phyloP scores from a whole-genome alignment of 164 flowering plant genomes.

The Nymphaea thermarum region DNA sequence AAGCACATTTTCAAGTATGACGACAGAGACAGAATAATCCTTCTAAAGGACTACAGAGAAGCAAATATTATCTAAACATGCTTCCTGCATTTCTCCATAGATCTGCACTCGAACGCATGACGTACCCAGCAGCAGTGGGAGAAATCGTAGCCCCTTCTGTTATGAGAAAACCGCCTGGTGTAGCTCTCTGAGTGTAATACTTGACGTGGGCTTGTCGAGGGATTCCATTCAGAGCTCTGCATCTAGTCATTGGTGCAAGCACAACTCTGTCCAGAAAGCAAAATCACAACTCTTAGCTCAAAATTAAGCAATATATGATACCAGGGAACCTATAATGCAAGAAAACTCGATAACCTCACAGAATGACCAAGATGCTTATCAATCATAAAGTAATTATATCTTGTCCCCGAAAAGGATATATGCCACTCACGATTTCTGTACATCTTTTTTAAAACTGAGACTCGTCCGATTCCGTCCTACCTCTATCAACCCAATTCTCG shows the following conservation, averaged over 20 bases:
- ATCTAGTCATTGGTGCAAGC: constrained; percentile 39
- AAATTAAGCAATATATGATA: background rate
- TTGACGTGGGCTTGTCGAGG: constrained; percentile 22
- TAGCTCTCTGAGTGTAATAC: constrained; percentile 33
- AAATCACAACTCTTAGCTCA: background rate
- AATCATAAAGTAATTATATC: too few relatives aligned
- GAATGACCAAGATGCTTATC: background rate
- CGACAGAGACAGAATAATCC: too few relatives aligned
- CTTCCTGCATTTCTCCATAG: too few relatives aligned
- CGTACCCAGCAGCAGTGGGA: constrained; percentile 39
- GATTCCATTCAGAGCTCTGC: constrained; percentile 27
- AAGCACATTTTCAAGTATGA: too few relatives aligned
- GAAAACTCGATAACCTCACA: background rate
- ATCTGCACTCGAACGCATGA: constrained; percentile 5
- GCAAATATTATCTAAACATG: too few relatives aligned
- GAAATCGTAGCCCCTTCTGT: constrained; percentile 35
- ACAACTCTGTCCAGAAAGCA: constrained; percentile 19
- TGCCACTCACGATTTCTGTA: background rate
- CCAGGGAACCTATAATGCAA: background rate
- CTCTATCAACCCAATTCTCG: too few relatives aligned
- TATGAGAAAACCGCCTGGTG: constrained; percentile 29
- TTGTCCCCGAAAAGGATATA: background rate
- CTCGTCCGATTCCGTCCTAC: too few relatives aligned
- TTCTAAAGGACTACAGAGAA: too few relatives aligned
- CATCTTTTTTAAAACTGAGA: background rate